Percentiles rank a stretch among this genome's conserved stretches.
Evolutionary conservation across 148 eudicot species (phyloP).

Genomic region (Rhododendron henanense): DNA sequence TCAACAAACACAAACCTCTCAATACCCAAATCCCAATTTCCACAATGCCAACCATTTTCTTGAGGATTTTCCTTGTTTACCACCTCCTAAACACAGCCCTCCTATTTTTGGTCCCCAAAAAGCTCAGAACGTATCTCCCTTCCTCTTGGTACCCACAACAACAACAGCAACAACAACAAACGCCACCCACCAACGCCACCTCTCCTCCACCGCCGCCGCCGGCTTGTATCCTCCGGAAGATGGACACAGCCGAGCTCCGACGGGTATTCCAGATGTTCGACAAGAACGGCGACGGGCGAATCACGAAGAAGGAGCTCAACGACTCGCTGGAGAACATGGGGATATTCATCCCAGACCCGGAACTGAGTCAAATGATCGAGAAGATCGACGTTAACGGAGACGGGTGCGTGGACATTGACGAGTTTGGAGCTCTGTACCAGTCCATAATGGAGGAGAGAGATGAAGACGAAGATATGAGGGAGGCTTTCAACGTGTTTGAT

Average conservation of each 20-base stretch:
- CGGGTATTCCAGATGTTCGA: conserved; percentile 67
- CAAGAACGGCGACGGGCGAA: conserved; percentile 52
- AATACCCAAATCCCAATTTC: not conserved
- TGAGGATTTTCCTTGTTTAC: conserved; percentile 19
- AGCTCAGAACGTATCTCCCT: conserved; percentile 22
- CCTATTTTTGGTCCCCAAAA: conserved; percentile 28
- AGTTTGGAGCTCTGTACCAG: conserved; percentile 22
- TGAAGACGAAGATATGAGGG: conserved; percentile 64
- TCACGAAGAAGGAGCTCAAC: conserved; percentile 47
- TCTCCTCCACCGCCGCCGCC: not conserved
- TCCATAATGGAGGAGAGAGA: conserved; percentile 36
- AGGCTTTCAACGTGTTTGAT: conserved; percentile 77
- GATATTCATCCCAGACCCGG: conserved; percentile 45
- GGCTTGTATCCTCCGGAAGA: not conserved
- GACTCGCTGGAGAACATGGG: conserved; percentile 49
- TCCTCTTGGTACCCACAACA: conserved; percentile 18
- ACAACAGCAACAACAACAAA: not conserved
- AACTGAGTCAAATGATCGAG: conserved; percentile 42
- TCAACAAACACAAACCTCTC: not conserved
- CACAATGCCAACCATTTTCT: conserved; percentile 23
- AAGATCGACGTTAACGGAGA: conserved; percentile 58
- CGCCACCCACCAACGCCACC: not conserved
- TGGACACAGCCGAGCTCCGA: conserved; percentile 46
- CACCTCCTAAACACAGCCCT: conserved; percentile 20
- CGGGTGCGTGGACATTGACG: conserved; percentile 38